A percentile compares a stretch with the other conserved stretches of the same genome.
Evolutionary conservation across 768 basidiomycete genomes (phyloP).

Genomic region (Lactarius quietus): DNA sequence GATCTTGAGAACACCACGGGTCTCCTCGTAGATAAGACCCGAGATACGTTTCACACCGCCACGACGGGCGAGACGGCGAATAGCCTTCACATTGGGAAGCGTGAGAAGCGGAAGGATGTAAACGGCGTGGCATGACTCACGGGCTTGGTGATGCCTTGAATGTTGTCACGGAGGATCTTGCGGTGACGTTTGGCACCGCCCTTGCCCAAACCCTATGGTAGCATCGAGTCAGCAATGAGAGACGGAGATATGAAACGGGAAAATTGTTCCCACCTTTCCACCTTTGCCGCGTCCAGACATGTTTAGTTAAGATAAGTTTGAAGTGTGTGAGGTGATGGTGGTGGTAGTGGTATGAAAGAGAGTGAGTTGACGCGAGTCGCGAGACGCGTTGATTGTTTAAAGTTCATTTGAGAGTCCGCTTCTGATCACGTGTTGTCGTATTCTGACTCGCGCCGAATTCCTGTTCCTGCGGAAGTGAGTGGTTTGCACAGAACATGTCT

Average conservation of each 20-base stretch:
- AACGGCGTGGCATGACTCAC: conserved; percentile 22
- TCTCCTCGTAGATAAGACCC: conserved; percentile 94
- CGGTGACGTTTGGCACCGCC: conserved; percentile 95
- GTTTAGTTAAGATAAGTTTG: conserved; percentile 31
- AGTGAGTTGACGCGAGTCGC: conserved; percentile 21
- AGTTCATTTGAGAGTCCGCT: conserved; percentile 19
- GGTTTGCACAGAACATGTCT: neutral
- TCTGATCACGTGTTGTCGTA: conserved; percentile 20
- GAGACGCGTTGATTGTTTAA: conserved; percentile 24
- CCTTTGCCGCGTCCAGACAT: conserved; percentile 99
- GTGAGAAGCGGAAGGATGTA: conserved; percentile 25
- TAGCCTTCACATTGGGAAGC: conserved; percentile 51
- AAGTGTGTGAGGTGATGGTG: conserved; percentile 12
- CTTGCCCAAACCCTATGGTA: conserved; percentile 82
- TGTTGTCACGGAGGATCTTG: conserved; percentile 88
- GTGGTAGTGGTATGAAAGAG: conserved; percentile 27
- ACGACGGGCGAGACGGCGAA: conserved; percentile 94
- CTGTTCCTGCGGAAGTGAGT: neutral
- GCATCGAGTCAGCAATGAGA: conserved; percentile 14
- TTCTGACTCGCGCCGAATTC: conserved; percentile 5
- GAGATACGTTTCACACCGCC: conserved; percentile 98
- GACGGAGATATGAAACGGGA: conserved; percentile 14
- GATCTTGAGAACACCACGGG: conserved; percentile 90
- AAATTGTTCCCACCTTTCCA: conserved; percentile 59
- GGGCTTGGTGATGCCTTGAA: conserved; percentile 59